Base-by-base conservation (phyloP, 1,139 yeast genomes). In the Martiniozyma asiatica region DNA sequence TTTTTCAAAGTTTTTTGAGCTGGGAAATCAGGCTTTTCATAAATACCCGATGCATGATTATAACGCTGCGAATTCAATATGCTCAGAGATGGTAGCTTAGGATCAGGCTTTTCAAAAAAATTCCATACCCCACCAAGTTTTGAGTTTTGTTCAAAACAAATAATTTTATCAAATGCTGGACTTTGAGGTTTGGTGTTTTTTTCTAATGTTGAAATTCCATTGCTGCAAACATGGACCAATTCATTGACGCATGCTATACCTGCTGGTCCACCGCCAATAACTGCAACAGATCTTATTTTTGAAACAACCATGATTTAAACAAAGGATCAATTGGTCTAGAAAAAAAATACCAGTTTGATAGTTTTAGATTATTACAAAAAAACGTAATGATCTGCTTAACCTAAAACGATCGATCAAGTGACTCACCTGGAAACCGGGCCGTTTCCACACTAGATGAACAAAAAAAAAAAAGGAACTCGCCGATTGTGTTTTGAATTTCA, bases 81-180 rank as follows among this genome's bases (percentile, higher is more conserved):
- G 10, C 31, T 24, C 2, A 30, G 9, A 1, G 35, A 22, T 4
- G 47, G 47, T n/a, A 43, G 10, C 62, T 58, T 24, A 55, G 54
- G 40, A 29, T 43, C 47, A 2, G 36, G 39, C 8, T 27, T 31
- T 16, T 26, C 22, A 11, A 37, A 26, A 14, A 24, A 34, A 16
- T 36, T 39, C 71, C 72, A 67, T 3, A 63, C 55, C 8, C 73
- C 73, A 3, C 73, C 73, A 17, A 17, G 6, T 17, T 17, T 17
- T 5, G 38, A 36, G 27, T 51, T 56, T 30, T 55, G 59, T 31
- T 59, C 64, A 35, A 59, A 59, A 1, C 56, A 54, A 4, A 56
- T 56, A 31, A 58, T 42, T 15, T 55, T 47, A 4, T 40, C 37
- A 31, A 56, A 55, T 12, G 47, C 52, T 1, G 48, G 44, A 4